Base-by-base conservation (phyloP, 2,329 filamentous ascomycete genomes). In the Penicillium frequentans region DNA sequence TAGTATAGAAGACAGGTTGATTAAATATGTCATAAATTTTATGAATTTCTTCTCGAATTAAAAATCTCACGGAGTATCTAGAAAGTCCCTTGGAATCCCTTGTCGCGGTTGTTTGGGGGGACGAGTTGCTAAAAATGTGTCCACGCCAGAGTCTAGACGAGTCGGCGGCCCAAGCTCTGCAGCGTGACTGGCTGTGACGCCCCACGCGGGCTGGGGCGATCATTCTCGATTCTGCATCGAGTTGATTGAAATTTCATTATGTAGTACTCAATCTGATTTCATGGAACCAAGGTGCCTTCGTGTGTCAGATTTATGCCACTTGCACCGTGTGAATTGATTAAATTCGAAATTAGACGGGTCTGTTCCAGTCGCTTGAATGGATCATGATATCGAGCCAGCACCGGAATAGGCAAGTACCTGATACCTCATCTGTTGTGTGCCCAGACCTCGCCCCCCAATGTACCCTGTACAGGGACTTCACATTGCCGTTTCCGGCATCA, bases 181-280 rank as follows among this genome's bases (percentile, higher is more conserved):
- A 24, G 46, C 24, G 43, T 49, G 42, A 57, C 47, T 58, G 56
- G 56, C 56, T 55, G 29, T 42, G n/a, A 11, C 26, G 56, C 52
- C 59, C 59, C 59, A 61, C 59, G 59, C 58, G 55, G 45, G 53
- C 56, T 61, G 61, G 31, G 59, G 58, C 62, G 61, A 65, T 65
- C 63, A 60, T 62, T 56, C 48, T 60, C 55, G 54, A 54, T 56
- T 56, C 33, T 63, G 60, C 55, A 62, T 64, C 62, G 57, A 59
- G 62, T 64, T 64, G 58, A 65, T 62, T 42, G 55, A 56, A 52
- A 54, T 26, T 31, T 53, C 50, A 53, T 53, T 19, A 19, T 39
- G 37, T 42, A 42, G 39, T 23, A 23, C n/a, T 39, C 35, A 39
- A 39, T 39, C 21, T 33, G 31, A 16, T 33, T 33, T 33, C 13